phyloP scores from a whole-genome alignment of 768 basidiomycete species.

The Termitomyces sp. region DNA sequence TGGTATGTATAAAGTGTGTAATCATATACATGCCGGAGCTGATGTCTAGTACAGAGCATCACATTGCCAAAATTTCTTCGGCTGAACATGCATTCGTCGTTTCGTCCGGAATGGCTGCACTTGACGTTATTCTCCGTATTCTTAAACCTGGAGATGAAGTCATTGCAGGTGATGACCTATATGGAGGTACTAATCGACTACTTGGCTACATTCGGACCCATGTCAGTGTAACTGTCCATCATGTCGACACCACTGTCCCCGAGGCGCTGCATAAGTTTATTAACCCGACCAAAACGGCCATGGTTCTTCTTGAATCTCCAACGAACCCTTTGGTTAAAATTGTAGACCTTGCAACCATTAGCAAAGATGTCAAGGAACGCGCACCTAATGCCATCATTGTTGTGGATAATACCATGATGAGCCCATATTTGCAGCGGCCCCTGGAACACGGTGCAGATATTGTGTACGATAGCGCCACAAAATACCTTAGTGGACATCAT shows the following conservation, averaged over 20 bases:
- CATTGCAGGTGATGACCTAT: slow-evolving; percentile 94
- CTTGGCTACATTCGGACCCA: slow-evolving; percentile 84
- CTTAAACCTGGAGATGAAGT: slow-evolving; percentile 95
- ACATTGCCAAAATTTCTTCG: slow-evolving; percentile 94
- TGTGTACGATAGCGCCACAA: slow-evolving; percentile 97
- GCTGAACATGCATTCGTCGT: slow-evolving; percentile 88
- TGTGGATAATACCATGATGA: slow-evolving; percentile 99
- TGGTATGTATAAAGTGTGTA: slow-evolving; percentile 40
- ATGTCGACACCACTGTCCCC: slow-evolving; percentile 88
- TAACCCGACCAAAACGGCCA: slow-evolving; percentile 70
- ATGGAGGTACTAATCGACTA: slow-evolving; percentile 96
- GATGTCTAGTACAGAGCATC: slow-evolving; percentile 63
- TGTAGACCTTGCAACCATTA: slow-evolving; percentile 81
- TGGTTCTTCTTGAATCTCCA: slow-evolving; percentile 96
- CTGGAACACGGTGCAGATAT: slow-evolving; percentile 95
- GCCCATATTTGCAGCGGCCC: slow-evolving; percentile 92
- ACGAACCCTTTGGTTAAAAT: slow-evolving; percentile 97
- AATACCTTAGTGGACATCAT: slow-evolving; percentile 97
- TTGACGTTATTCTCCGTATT: slow-evolving; percentile 90
- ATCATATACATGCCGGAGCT: slow-evolving; percentile 1
- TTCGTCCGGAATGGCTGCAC: slow-evolving; percentile 96
- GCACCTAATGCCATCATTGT: slow-evolving; percentile 79
- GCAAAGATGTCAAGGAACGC: slow-evolving; percentile 75
- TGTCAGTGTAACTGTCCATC: slow-evolving; percentile 84
- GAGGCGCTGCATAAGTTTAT: slow-evolving; percentile 56